These are phyloP conservation scores for Candida frijolesensis DNA, from an alignment of 1,139 yeast species.

Conservation along the genomic window DNA sequence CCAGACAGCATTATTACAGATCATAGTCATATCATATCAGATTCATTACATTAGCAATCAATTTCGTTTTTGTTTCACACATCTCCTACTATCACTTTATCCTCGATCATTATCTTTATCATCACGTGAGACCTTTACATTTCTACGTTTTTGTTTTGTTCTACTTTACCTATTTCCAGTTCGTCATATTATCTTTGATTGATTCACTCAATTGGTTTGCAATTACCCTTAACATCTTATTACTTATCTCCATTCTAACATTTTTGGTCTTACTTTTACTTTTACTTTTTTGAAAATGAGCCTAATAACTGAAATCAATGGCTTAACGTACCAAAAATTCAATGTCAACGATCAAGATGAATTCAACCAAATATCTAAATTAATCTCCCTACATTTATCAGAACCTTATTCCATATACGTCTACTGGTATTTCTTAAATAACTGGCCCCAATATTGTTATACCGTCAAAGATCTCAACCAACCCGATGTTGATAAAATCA, in stretches of 20 bases:
- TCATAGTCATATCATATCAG: too few relatives aligned
- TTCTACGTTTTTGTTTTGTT: too few relatives aligned
- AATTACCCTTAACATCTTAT: too few relatives aligned
- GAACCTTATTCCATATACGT: constrained; percentile 53
- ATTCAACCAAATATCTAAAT: constrained; percentile 31
- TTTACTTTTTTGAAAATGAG: constrained; percentile 3
- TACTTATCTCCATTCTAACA: not conserved
- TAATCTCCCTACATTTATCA: constrained; percentile 40
- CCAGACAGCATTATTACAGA: too few relatives aligned
- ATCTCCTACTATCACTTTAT: too few relatives aligned
- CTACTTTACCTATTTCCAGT: too few relatives aligned
- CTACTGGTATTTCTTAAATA: constrained; percentile 50
- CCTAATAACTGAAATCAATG: constrained; percentile 17
- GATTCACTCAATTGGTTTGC: too few relatives aligned
- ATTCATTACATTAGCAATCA: too few relatives aligned
- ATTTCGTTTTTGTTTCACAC: too few relatives aligned
- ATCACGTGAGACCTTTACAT: too few relatives aligned
- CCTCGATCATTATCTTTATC: too few relatives aligned
- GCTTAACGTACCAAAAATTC: constrained; percentile 25
- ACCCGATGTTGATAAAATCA: constrained; percentile 24
- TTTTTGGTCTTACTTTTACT: not conserved
- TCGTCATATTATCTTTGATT: too few relatives aligned
- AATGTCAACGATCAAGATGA: constrained; percentile 27
- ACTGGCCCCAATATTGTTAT: constrained; percentile 51
- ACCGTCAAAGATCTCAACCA: constrained; percentile 27